Evolutionary conservation across 2,329 filamentous ascomycete species (phyloP).

Genomic region (Trichoderma sp.): DNA sequence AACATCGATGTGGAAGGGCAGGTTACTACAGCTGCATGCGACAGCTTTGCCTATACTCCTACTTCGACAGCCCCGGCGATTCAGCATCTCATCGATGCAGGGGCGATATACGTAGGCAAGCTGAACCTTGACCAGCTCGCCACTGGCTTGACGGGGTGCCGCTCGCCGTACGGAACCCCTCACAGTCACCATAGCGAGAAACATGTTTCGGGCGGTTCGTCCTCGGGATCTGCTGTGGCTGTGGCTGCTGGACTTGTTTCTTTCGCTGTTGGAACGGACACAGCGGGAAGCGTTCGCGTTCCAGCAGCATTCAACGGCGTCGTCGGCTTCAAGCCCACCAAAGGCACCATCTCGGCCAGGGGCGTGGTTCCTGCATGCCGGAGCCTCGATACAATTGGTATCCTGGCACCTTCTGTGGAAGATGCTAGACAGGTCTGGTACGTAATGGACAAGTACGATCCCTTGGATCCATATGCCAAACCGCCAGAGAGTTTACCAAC

Average conservation of each 20-base stretch:
- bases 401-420: background rate
- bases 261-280: constrained; percentile 33
- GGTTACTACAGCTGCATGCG: constrained; percentile 30
- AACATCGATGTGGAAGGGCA: constrained; percentile 31
- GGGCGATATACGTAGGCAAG: constrained; percentile 45
- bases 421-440: constrained; percentile 19
- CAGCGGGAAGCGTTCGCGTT: constrained; percentile 31
- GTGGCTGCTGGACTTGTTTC: constrained; percentile 32
- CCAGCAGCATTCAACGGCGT: constrained; percentile 33
- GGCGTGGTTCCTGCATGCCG: constrained; percentile 4
- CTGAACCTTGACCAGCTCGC: constrained; percentile 54
- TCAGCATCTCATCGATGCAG: constrained; percentile 33
- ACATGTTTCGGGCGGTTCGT: constrained; percentile 33
- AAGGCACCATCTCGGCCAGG: constrained; percentile 15
- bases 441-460: constrained; percentile 7
- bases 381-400: constrained; percentile 11
- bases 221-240: constrained; percentile 31
- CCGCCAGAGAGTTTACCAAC: background rate
- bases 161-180: constrained; percentile 29
- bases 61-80: constrained; percentile 31
- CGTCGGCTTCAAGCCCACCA: constrained; percentile 28
- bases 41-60: constrained; percentile 24
- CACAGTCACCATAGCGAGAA: constrained; percentile 29
- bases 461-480: constrained; percentile 17
- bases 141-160: constrained; percentile 32